phyloP scores from a whole-genome alignment of 2,329 filamentous ascomycete species.

The Botryotinia narcissicola region DNA sequence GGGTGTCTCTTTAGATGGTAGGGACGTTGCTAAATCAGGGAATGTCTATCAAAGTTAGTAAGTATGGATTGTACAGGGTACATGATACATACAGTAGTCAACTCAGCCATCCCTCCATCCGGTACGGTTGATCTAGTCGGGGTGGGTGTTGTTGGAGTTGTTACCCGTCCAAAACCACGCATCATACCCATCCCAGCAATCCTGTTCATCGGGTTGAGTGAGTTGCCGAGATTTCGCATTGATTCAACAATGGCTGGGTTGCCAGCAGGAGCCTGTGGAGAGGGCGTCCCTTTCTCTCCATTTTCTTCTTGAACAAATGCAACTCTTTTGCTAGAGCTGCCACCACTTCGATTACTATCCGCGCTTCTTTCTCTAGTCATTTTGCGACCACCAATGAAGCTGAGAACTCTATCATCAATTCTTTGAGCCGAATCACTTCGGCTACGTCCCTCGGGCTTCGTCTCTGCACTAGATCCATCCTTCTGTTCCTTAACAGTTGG shows the following conservation, averaged over 20 bases:
- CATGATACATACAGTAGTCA: conserved; percentile 51
- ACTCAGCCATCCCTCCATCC: conserved; percentile 51
- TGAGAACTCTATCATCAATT: conserved; percentile 65
- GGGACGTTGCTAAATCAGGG: conserved; percentile 54
- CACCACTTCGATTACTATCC: conserved; percentile 67
- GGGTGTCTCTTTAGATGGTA: conserved; percentile 54
- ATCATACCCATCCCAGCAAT: conserved; percentile 73
- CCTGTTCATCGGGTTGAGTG: conserved; percentile 78
- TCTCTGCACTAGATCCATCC: neutral
- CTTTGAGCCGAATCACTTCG: conserved; percentile 40
- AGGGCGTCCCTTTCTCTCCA: conserved; percentile 41
- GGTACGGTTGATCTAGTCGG: conserved; percentile 41
- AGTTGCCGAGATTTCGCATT: conserved; percentile 75
- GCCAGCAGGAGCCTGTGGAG: conserved; percentile 36
- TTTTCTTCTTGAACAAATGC: conserved; percentile 46
- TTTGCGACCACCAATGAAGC: conserved; percentile 67
- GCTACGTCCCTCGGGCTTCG: conserved; percentile 23
- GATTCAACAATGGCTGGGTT: conserved; percentile 72
- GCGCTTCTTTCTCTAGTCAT: conserved; percentile 66
- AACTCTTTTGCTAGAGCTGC: conserved; percentile 57
- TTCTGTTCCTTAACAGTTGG: conserved; percentile 31
- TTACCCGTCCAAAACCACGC: conserved; percentile 65
- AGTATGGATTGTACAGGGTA: neutral
- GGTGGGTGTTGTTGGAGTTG: conserved; percentile 41
- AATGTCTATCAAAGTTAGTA: conserved; percentile 49